Evolutionary conservation across 2,329 filamentous ascomycete species (phyloP).

Genomic region (Pyricularia grisea): DNA sequence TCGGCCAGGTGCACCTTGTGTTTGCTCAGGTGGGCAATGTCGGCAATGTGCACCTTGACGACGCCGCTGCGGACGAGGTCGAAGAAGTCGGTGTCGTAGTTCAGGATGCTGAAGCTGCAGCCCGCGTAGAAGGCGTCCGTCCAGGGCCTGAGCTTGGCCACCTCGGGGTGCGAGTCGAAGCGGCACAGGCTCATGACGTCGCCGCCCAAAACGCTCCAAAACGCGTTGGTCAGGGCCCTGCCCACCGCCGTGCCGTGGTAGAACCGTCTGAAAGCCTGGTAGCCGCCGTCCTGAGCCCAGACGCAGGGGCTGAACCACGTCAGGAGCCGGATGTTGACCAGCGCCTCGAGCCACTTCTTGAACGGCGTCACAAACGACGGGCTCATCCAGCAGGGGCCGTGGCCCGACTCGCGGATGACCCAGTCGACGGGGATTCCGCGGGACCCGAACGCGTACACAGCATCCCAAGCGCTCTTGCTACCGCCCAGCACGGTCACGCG

Average conservation of each 20-base stretch:
- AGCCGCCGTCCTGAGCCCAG: slow-evolving; percentile 58
- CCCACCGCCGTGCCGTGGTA: background rate
- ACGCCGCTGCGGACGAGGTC: slow-evolving; percentile 42
- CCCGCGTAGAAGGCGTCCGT: slow-evolving; percentile 40
- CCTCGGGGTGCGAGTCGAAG: slow-evolving; percentile 44
- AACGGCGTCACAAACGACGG: slow-evolving; percentile 55
- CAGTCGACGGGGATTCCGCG: slow-evolving; percentile 47
- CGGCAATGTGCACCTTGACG: slow-evolving; percentile 41
- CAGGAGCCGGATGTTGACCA: slow-evolving; percentile 57
- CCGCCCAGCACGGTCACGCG: slow-evolving; percentile 48
- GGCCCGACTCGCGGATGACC: slow-evolving; percentile 46
- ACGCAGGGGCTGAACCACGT: slow-evolving; percentile 69
- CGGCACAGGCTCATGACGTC: slow-evolving; percentile 45
- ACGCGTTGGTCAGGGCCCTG: slow-evolving; percentile 39
- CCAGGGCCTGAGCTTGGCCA: slow-evolving; percentile 44
- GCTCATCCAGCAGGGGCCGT: slow-evolving; percentile 50
- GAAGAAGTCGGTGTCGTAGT: slow-evolving; percentile 49
- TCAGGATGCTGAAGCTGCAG: slow-evolving; percentile 48
- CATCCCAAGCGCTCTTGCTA: slow-evolving; percentile 57
- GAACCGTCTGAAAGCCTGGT: slow-evolving; percentile 17
- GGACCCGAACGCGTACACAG: slow-evolving; percentile 50
- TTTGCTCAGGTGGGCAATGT: slow-evolving; percentile 35
- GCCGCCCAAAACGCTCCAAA: slow-evolving; percentile 47
- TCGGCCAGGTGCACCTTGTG: slow-evolving; percentile 40
- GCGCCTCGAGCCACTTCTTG: slow-evolving; percentile 59